Evolutionary conservation across 2,329 filamentous ascomycete genomes (phyloP).

Genomic region (Trichoderma atroviride): DNA sequence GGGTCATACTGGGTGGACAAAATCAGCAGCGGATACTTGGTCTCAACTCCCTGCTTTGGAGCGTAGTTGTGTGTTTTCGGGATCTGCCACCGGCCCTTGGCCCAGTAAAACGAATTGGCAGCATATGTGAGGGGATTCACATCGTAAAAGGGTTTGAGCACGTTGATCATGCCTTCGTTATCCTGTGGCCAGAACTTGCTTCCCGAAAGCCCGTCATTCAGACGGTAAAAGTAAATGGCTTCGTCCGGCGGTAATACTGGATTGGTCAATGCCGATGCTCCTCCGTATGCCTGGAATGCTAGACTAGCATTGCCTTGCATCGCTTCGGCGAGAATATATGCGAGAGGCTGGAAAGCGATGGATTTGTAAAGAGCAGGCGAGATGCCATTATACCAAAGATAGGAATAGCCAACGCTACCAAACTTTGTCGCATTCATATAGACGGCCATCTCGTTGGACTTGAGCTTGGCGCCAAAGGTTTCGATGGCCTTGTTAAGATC

Average conservation of each 20-base stretch:
- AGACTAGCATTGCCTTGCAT: slow-evolving; percentile 46
- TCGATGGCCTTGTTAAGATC: slow-evolving; percentile 40
- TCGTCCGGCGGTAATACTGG: slow-evolving; percentile 29
- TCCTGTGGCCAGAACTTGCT: slow-evolving; percentile 39
- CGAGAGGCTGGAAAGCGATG: slow-evolving; percentile 41
- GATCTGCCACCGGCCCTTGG: slow-evolving; percentile 38
- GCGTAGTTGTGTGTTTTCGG: slow-evolving; percentile 37
- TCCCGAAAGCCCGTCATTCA: slow-evolving; percentile 37
- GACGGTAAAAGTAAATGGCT: slow-evolving; percentile 33
- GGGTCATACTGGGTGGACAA: slow-evolving; percentile 46
- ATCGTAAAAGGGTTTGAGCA: slow-evolving; percentile 40
- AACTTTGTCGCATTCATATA: slow-evolving; percentile 48
- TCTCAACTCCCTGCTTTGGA: slow-evolving; percentile 39
- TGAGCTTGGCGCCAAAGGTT: slow-evolving; percentile 39
- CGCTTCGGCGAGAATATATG: slow-evolving; percentile 40
- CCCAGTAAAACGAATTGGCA: slow-evolving; percentile 38
- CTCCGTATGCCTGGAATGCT: slow-evolving; percentile 30
- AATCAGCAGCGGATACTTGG: slow-evolving; percentile 38
- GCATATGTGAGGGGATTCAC: slow-evolving; percentile 36
- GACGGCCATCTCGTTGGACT: slow-evolving; percentile 44
- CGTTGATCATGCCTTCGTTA: slow-evolving; percentile 39
- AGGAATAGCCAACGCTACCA: slow-evolving; percentile 43
- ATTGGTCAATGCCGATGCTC: background rate
- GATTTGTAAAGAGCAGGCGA: slow-evolving; percentile 47
- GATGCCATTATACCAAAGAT: slow-evolving; percentile 42